phyloP scores from a whole-genome alignment of 2,329 filamentous ascomycete species.

The Curvularia sp. region DNA sequence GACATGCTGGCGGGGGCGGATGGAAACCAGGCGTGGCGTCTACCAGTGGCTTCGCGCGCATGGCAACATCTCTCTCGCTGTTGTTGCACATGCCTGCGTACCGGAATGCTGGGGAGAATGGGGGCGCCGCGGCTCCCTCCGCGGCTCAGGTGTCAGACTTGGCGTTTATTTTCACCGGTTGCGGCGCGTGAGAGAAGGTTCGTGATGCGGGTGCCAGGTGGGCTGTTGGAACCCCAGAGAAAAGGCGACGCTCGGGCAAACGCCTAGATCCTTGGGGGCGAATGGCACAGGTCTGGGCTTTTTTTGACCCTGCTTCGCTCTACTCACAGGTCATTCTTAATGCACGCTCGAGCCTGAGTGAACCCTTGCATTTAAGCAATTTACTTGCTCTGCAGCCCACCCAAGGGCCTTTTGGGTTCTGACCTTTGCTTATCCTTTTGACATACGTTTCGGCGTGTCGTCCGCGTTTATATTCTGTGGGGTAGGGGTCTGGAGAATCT shows the following conservation, averaged over 20 bases:
- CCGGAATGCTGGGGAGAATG: background rate
- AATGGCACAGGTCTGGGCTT: background rate
- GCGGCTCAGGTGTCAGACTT: background rate
- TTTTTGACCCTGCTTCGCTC: background rate
- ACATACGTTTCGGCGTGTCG: background rate
- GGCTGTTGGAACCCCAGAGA: background rate
- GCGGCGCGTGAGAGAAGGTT: background rate
- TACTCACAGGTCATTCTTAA: background rate
- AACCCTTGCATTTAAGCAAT: background rate
- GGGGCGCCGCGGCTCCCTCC: background rate
- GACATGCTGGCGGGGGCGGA: background rate
- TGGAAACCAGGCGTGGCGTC: background rate
- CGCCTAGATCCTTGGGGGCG: conserved; percentile 4
- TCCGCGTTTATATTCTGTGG: background rate
- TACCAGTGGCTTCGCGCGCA: background rate
- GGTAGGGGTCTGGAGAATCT: background rate
- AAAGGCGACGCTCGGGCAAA: background rate
- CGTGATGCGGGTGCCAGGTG: background rate
- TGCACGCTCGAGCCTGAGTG: background rate
- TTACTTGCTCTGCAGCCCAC: background rate
- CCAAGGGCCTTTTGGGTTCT: background rate
- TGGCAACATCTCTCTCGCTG: background rate
- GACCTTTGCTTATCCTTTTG: background rate
- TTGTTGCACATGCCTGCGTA: background rate
- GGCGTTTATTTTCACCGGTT: background rate